These are phyloP conservation scores for Naganishia vaughanmartiniae DNA, from an alignment of 768 basidiomycete genomes.

Conservation along the genomic window DNA sequence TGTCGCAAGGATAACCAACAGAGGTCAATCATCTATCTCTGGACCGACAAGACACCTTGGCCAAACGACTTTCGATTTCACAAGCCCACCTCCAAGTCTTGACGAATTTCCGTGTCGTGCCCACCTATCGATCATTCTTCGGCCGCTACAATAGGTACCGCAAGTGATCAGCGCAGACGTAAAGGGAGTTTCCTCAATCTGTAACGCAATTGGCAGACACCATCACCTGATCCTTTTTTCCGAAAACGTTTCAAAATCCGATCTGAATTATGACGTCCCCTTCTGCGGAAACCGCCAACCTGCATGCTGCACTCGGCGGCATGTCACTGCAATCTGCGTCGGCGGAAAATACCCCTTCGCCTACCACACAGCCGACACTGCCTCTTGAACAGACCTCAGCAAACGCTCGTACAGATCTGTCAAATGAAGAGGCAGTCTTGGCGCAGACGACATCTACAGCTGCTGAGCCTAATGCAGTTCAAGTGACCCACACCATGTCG, in stretches of 20 bases:
- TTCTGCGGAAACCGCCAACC: not conserved
- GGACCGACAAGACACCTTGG: too few relatives aligned
- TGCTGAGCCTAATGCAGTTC: not conserved
- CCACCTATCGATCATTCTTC: not conserved
- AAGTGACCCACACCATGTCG: not conserved
- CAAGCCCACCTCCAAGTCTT: too few relatives aligned
- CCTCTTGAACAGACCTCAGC: not conserved
- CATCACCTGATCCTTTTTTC: not conserved
- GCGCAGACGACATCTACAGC: not conserved
- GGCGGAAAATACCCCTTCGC: conserved; percentile 2
- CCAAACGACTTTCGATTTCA: too few relatives aligned
- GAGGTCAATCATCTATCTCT: too few relatives aligned
- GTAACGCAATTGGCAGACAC: not conserved
- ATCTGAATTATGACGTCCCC: not conserved
- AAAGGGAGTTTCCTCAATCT: not conserved
- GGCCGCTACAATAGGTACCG: not conserved
- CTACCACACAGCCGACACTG: conserved; percentile 14
- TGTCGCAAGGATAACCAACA: too few relatives aligned
- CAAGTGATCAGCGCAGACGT: not conserved
- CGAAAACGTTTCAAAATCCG: not conserved
- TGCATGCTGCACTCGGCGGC: conserved; percentile 18
- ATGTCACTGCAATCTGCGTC: conserved; percentile 20
- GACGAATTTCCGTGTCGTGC: not conserved
- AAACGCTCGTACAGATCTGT: not conserved
- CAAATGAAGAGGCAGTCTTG: not conserved